Evolutionary conservation across 106 monocot genomes (phyloP).

Genomic region (Allium cepa): DNA sequence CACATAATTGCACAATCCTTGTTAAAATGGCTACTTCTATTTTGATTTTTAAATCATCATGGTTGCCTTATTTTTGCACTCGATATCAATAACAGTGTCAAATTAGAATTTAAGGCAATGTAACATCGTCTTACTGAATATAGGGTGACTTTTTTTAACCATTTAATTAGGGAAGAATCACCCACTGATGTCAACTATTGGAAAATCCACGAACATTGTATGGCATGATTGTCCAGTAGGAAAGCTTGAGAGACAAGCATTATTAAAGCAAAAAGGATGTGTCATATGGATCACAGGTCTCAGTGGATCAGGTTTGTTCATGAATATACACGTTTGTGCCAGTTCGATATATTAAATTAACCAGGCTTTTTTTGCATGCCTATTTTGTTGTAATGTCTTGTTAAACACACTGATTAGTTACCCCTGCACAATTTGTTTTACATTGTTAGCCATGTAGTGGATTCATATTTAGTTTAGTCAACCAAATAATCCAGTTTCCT

Average conservation of each 20-base stretch:
- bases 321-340: background rate
- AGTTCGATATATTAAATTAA: background rate
- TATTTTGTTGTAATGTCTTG: background rate
- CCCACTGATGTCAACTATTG: slow-evolving; percentile 20
- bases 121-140: no score
- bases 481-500: no score
- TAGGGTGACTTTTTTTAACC: background rate
- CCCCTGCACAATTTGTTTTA: no score
- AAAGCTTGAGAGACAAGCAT: slow-evolving; percentile 22
- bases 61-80: no score
- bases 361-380: background rate
- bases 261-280: slow-evolving; percentile 29
- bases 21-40: no score
- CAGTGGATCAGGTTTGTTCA: slow-evolving; percentile 30
- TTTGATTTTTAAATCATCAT: no score
- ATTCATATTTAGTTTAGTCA: no score
- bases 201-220: slow-evolving; percentile 31
- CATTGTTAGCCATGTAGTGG: no score
- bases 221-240: slow-evolving; percentile 32
- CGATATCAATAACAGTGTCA: no score
- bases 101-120: no score
- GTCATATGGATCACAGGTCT: slow-evolving; percentile 35
- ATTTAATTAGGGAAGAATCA: slow-evolving; percentile 10
- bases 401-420: no score
- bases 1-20: no score